Evolutionary conservation across 805 yeast species (phyloP), one percentile per base, ranked within the genome.

Genomic region (Candida patagonica): DNA sequence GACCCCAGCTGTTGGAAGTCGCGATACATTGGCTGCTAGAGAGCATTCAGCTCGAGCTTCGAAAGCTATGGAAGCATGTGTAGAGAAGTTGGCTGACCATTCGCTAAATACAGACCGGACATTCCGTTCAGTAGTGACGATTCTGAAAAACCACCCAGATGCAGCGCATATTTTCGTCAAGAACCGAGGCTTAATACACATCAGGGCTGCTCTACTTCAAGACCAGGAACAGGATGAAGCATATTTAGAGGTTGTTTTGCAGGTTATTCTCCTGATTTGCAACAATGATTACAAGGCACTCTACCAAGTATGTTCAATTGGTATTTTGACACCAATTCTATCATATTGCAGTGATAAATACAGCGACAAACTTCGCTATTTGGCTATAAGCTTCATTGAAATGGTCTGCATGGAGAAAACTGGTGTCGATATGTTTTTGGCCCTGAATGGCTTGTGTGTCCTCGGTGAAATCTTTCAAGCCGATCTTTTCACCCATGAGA

Each of bases 151-250:
- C n/a, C 40, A 27, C 30, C 49, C 52, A 7, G 51, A 44, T 16
- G 37, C 50, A 4, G 35, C 26, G 24, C 40, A 35, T 15, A 43
- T 47, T 10, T 26, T 54, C 3, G 26, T 50, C 20, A 40, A 39
- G 30, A 23, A 34, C 10, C 53, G 50, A 31, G 53, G 54, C 5
- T 31, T 53, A n/a, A 23, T 54, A 16, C 50, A 53, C 1, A 22
- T 52, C 3, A 26, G 51, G 19, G 54, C 50, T 20, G 26, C 45
- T 2, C 36, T 54, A 10, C 26, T 23, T n/a, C n/a, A n/a, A n/a
- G n/a, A n/a, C n/a, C n/a, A n/a, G n/a, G n/a, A 23, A 20, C 37
- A 33, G 24, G 37, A 4, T 13, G n/a, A 22, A 12, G 16, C 6
- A 8, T 6, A 10, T 9, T 7, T 12, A 10, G 24, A 13, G 5